Percentiles rank a stretch among this genome's conserved stretches.
Evolutionary conservation across 345 rosid genomes (phyloP).

Genomic region (Xanthoceras sorbifolium): DNA sequence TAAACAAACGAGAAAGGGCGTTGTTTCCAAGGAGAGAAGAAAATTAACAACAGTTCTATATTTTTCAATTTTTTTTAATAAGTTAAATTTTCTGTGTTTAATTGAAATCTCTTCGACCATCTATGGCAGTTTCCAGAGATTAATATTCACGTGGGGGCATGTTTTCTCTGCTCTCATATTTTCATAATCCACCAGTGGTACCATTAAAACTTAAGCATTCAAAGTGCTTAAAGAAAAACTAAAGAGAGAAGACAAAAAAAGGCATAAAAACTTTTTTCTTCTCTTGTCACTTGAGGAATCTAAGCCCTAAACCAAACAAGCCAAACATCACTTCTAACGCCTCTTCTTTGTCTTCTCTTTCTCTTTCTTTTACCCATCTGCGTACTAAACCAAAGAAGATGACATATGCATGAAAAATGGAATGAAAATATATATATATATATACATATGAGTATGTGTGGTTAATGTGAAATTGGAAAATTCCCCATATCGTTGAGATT

Average conservation of each 20-base stretch:
- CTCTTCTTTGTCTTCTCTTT: conserved; percentile 6
- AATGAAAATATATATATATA: too few relatives aligned
- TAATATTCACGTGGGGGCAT: conserved; percentile 39
- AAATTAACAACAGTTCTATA: conserved; percentile 15
- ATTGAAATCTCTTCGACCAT: conserved; percentile 21
- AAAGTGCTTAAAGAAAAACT: conserved; percentile 2
- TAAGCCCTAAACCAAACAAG: conserved; percentile 45
- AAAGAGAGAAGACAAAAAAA: conserved; percentile 35
- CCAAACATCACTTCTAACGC: conserved; percentile 19
- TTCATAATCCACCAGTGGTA: neutral
- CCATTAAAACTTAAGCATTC: neutral
- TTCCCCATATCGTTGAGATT: too few relatives aligned
- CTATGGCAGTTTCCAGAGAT: conserved; percentile 38
- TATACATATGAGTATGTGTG: neutral
- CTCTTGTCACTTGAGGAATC: conserved; percentile 35
- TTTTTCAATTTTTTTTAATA: neutral
- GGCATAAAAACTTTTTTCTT: conserved; percentile 30
- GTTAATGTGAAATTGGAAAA: neutral
- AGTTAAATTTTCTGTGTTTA: neutral
- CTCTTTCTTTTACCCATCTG: neutral
- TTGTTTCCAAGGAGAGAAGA: conserved; percentile 51
- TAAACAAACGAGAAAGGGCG: conserved; percentile 41
- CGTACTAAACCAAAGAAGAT: conserved; percentile 1
- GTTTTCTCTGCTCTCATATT: conserved; percentile 1
- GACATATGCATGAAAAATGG: neutral